Evolutionary conservation across 805 yeast genomes (phyloP).

Genomic region (Kodamaea kakaduensis): DNA sequence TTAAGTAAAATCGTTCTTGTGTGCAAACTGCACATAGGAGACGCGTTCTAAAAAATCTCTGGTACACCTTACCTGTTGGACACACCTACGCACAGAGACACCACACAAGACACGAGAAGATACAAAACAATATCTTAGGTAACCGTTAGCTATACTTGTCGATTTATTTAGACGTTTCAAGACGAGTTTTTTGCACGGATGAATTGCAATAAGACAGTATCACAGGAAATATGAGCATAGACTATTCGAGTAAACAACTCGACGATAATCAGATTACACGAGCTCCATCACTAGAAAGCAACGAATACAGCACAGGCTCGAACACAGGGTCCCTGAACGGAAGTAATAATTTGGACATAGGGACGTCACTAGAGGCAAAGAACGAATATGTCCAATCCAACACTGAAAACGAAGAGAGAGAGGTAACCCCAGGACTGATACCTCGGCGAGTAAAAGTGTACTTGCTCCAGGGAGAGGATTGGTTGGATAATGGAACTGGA

Average conservation of each 20-base stretch:
- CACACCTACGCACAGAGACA: too few species aligned
- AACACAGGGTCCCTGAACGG: too few species aligned
- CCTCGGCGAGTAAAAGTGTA: conserved; percentile 92
- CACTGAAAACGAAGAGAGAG: conserved; percentile 1
- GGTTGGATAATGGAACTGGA: conserved; percentile 94
- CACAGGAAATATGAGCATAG: conserved; percentile 1
- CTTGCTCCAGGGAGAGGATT: conserved; percentile 69
- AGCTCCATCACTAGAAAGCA: neutral
- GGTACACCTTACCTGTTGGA: too few species aligned
- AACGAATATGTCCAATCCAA: neutral
- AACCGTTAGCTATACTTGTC: too few species aligned
- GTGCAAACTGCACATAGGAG: too few species aligned
- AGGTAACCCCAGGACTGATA: conserved; percentile 13
- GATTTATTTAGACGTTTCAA: too few species aligned
- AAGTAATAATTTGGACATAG: neutral
- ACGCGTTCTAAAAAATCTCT: too few species aligned
- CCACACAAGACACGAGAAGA: too few species aligned
- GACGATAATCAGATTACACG: neutral
- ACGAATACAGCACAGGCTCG: neutral
- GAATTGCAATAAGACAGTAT: too few species aligned
- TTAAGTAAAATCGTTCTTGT: too few species aligned
- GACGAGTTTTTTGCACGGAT: too few species aligned
- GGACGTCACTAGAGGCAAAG: neutral
- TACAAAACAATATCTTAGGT: too few species aligned
- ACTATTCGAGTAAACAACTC: conserved; percentile 1